Base-by-base conservation (phyloP, 192 early-diverging fungal species). In the Ramicandelaber brevisporus region DNA sequence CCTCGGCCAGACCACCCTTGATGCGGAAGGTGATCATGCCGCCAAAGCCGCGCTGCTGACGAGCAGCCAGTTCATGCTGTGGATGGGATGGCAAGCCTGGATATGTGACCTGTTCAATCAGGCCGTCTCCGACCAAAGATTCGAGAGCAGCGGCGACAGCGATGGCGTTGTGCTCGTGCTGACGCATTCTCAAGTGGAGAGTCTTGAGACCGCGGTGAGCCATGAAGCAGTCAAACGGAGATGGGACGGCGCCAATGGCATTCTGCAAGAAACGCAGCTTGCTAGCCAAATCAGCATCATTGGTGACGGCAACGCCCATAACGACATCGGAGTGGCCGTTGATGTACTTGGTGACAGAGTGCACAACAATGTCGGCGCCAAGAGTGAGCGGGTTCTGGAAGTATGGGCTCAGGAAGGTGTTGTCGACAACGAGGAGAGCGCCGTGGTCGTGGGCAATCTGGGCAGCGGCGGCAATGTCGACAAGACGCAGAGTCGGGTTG, bases 271-370 rank as follows among this genome's bases (percentile, higher is more conserved):
- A 98, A 22, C 57, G 51, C 17, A 98, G 50, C 46, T 71, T 76
- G 14, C 68, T 61, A 29, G 58, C 56, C 27, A 92, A 40, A 27
- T 55, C 65, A 14, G 73, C 67, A 46, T 64, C 44, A 47, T 64
- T 77, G 29, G 82, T 88, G 12, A 74, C 64, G 12, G 81, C 83
- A 17, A 88, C 65, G 46, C 92, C 92, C 83, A 93, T 89, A 8
- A 98, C 77, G 14, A 92, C 87, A 54, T 98, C 92, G 13, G 85
- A 90, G 53, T 98, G 88, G 26, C 92, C 88, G 57, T 93, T 93
- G 47, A 98, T 76, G 55, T 95, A 98, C 54, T 95, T 95, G 33
- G 88, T 98, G 13, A 87, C 85, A 11, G 85, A 90, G 57, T 98
- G 86, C 6, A 93, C 77, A 10, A 92, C 87, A 38, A 97, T 68